A percentile compares a stretch with the other conserved stretches of the same genome.
These are phyloP conservation scores for Lasiodiplodia sp. DNA, from an alignment of 2,329 filamentous ascomycete genomes.

Conservation along the genomic window DNA sequence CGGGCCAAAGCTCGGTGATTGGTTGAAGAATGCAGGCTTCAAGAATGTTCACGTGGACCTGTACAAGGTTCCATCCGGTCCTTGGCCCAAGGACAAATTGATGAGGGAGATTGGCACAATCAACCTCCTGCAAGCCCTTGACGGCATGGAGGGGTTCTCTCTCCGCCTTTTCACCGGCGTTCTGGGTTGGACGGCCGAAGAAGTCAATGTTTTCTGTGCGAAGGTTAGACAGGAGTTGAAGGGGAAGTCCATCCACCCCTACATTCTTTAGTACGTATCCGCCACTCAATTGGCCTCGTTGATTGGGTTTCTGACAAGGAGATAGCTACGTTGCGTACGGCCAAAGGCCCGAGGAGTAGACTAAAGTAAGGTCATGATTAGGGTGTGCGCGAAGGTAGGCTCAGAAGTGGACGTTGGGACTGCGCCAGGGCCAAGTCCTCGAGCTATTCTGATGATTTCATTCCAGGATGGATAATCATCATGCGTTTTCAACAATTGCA, in stretches of 20 bases:
- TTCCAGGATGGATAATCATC: too few relatives aligned
- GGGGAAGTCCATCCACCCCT: slow-evolving; percentile 40
- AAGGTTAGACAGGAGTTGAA: slow-evolving; percentile 40
- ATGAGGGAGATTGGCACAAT: slow-evolving; percentile 33
- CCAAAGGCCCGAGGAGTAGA: neutral
- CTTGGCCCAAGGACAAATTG: slow-evolving; percentile 36
- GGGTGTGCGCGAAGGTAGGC: neutral
- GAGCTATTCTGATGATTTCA: too few relatives aligned
- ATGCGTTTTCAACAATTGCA: too few relatives aligned
- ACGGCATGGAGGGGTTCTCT: slow-evolving; percentile 53
- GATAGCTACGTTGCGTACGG: slow-evolving; percentile 16
- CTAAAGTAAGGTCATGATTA: neutral
- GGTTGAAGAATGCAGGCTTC: slow-evolving; percentile 50
- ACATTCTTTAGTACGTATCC: slow-evolving; percentile 39
- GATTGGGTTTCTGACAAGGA: neutral
- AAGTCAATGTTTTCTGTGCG: slow-evolving; percentile 52
- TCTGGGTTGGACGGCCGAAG: slow-evolving; percentile 52
- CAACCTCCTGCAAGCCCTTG: slow-evolving; percentile 51
- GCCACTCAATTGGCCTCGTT: too few relatives aligned
- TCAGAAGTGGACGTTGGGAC: too few relatives aligned
- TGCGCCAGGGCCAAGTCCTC: too few relatives aligned
- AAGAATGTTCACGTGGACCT: slow-evolving; percentile 49
- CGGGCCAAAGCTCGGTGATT: slow-evolving; percentile 46
- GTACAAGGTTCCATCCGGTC: slow-evolving; percentile 39
- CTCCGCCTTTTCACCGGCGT: slow-evolving; percentile 50